Evolutionary conservation across 2,329 filamentous ascomycete genomes (phyloP).

Genomic region (Byssochlamys sp.): DNA sequence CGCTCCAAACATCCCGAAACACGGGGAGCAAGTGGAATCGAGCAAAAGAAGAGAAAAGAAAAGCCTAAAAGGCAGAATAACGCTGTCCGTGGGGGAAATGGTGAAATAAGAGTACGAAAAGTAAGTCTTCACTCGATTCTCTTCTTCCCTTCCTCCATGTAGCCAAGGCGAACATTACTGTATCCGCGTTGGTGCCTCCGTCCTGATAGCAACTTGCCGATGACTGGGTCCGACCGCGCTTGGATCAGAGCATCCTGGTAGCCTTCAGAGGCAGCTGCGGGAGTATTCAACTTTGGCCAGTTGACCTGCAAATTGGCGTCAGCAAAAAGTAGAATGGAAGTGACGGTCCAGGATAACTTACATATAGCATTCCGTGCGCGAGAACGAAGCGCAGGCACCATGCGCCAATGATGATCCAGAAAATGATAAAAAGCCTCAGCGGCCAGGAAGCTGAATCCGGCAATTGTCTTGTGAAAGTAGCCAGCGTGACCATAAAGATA

Average conservation of each 20-base stretch:
- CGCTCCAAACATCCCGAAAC: background rate
- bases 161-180: constrained; percentile 71
- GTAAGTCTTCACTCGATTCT: constrained; percentile 58
- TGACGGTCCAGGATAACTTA: constrained; percentile 44
- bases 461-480: constrained; percentile 59
- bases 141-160: constrained; percentile 95
- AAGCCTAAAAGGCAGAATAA: constrained; percentile 1
- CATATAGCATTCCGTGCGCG: constrained; percentile 82
- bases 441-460: constrained; percentile 71
- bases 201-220: constrained; percentile 59
- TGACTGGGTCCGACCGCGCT: constrained; percentile 69
- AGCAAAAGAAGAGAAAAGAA: background rate
- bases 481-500: constrained; percentile 70
- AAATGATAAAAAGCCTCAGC: constrained; percentile 67
- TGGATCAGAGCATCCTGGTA: constrained; percentile 78
- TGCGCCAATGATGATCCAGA: constrained; percentile 61
- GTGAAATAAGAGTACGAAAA: constrained; percentile 1
- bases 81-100: constrained; percentile 5
- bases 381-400: constrained; percentile 72
- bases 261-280: constrained; percentile 74
- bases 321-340: background rate
- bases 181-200: constrained; percentile 68
- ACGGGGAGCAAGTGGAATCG: background rate
- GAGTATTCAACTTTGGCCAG: constrained; percentile 92
- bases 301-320: constrained; percentile 58